Percentiles rank a stretch among this genome's conserved stretches.
These are phyloP conservation scores for Debaryomyces prosopidis DNA, from an alignment of 805 yeast species.

Conservation along the genomic window DNA sequence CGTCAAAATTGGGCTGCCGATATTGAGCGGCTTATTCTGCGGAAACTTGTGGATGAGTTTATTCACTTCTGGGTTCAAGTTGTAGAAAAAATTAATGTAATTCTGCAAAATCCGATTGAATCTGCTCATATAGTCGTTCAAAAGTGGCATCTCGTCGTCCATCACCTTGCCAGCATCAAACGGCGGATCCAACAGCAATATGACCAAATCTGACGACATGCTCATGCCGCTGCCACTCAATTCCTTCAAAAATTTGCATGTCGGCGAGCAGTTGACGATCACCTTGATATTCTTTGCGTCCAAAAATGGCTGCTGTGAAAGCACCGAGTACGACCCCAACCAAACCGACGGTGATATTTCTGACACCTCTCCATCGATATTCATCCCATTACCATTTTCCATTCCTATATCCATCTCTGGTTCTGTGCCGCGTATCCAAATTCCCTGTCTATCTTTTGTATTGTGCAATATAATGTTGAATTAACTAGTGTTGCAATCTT, in stretches of 20 bases:
- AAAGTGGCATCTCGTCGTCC: constrained; percentile 17
- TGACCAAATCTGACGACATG: constrained; percentile 37
- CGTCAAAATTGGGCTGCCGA: constrained; percentile 35
- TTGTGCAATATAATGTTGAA: background rate
- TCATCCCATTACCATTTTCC: background rate
- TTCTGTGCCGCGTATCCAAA: background rate
- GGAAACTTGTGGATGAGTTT: constrained; percentile 31
- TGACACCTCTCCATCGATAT: constrained; percentile 7
- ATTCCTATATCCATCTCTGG: background rate
- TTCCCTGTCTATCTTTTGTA: background rate
- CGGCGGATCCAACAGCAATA: constrained; percentile 38
- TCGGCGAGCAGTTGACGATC: constrained; percentile 39
- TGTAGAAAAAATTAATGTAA: constrained; percentile 36
- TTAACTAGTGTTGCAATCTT: background rate
- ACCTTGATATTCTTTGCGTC: constrained; percentile 31
- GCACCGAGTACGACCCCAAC: constrained; percentile 22
- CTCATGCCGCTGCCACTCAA: constrained; percentile 20
- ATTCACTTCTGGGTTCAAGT: constrained; percentile 28
- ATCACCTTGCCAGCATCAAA: constrained; percentile 19
- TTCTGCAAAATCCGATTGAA: constrained; percentile 39
- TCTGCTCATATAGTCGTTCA: constrained; percentile 24
- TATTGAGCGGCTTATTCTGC: constrained; percentile 19
- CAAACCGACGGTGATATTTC: constrained; percentile 31
- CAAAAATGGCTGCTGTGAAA: constrained; percentile 14
- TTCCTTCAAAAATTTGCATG: constrained; percentile 27